phyloP scores from a whole-genome alignment of 495 filamentous ascomycete genomes.

The Cercophora sp. region DNA sequence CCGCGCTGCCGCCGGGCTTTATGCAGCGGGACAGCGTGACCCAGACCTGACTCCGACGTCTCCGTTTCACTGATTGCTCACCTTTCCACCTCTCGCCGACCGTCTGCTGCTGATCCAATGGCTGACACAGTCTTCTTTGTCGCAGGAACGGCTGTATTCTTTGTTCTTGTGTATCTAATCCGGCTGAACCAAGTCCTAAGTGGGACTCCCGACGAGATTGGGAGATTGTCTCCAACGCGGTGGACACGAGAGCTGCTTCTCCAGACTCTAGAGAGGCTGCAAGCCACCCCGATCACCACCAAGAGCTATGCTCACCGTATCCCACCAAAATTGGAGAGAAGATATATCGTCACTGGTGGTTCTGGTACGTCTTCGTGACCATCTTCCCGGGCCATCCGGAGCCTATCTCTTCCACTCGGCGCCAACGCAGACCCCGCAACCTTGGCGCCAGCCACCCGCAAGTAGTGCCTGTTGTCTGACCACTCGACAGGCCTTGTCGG shows the following conservation, averaged over 20 bases:
- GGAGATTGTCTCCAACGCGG: constrained; percentile 37
- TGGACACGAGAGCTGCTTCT: constrained; percentile 49
- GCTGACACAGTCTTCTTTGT: no score
- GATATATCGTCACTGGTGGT: constrained; percentile 56
- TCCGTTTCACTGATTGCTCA: no score
- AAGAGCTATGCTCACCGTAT: constrained; percentile 43
- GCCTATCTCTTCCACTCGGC: no score
- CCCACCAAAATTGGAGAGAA: constrained; percentile 50
- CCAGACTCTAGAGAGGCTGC: constrained; percentile 39
- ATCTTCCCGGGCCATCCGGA: neutral
- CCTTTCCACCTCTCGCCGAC: no score
- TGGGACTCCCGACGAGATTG: constrained; percentile 44
- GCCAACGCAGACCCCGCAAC: no score
- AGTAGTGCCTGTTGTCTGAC: no score
- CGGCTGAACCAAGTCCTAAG: constrained; percentile 48
- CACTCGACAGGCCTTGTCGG: constrained; percentile 35
- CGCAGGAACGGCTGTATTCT: constrained; percentile 10
- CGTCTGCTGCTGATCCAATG: no score
- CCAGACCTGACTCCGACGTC: no score
- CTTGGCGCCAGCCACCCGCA: no score
- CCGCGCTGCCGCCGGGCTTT: no score
- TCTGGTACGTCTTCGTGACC: constrained; percentile 56
- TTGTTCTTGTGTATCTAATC: constrained; percentile 40
- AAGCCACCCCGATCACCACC: constrained; percentile 36
- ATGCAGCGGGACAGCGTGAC: no score